Evolutionary conservation across 345 rosid genomes (phyloP), one percentile per base, ranked within the genome.

Genomic region (Brassica cretica): DNA sequence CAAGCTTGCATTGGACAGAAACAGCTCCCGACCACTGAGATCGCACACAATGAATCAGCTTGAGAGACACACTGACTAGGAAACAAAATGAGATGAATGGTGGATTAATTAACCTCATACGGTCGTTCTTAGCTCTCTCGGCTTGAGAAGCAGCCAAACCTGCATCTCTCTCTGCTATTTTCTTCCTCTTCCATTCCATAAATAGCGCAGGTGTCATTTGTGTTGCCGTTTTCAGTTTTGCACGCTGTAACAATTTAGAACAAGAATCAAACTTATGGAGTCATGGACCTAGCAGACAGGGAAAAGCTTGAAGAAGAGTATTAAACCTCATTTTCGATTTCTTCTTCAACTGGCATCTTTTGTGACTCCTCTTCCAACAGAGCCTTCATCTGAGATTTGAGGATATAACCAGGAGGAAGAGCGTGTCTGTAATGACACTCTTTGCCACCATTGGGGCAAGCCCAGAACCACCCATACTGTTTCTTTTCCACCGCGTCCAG

Each of bases 381-480:
- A 14, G 98, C 95, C 81, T 92, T 94, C 98, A 94, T 94, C 78
- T 94, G 97, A 72, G 98, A 94, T 74, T 90, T 92, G 63, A 92
- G 83, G 68, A 94, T 68, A 82, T 92, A 94, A 33, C 98, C 97
- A 33, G 97, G 95, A 68, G 98, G 98, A 84, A 94, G 93, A 29
- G 98, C 95, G 82, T 94, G 98, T 60, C 98, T 91, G 82, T 94
- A 94, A 75, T 91, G 97, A 83, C 97, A 94, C 33, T 88, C 93
- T 83, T 85, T 88, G 41, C 81, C 87, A 65, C 97, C 98, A 72
- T 89, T 94, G 68, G 97, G 97, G 70, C 98, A 94, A 25, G 9
- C 88, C 98, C 98, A 94, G 77, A 92, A 94, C 97, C 97, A 94
- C 72, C 98, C 98, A 84, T 92, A 92, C 74, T 94, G 97, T 82